These are phyloP conservation scores for Daldinia sp. DNA, from an alignment of 2,329 filamentous ascomycete genomes.

Conservation along the genomic window DNA sequence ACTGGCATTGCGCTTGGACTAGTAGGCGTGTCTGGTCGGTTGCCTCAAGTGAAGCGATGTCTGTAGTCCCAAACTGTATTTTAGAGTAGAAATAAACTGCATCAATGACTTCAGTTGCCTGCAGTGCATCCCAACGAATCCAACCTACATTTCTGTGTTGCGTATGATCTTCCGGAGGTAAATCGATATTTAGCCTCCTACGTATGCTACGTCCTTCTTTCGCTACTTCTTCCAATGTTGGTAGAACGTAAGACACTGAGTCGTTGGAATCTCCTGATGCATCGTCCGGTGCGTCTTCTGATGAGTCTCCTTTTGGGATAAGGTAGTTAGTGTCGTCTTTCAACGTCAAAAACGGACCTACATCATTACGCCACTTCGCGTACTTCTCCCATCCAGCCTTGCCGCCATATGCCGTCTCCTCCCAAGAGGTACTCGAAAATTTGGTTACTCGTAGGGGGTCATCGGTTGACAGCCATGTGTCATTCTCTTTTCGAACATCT, in stretches of 20 bases:
- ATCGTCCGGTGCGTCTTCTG: too few relatives aligned
- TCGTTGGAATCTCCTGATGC: not conserved
- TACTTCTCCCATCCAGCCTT: constrained; percentile 15
- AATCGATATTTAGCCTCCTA: not conserved
- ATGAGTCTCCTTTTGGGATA: not conserved
- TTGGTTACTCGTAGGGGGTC: constrained; percentile 17
- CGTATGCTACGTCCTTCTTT: not conserved
- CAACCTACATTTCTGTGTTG: constrained; percentile 23
- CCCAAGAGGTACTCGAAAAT: constrained; percentile 31
- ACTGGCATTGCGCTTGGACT: not conserved
- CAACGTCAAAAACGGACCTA: constrained; percentile 23
- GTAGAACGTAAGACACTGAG: not conserved
- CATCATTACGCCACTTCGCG: constrained; percentile 16
- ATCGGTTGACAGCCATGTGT: not conserved
- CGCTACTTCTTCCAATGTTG: not conserved
- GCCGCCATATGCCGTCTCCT: constrained; percentile 25
- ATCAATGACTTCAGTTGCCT: not conserved
- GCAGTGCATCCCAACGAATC: constrained; percentile 5
- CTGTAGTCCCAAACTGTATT: not conserved
- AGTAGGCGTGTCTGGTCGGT: constrained; percentile 9
- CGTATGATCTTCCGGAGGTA: constrained; percentile 10
- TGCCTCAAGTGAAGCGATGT: not conserved
- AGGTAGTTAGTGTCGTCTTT: not conserved
- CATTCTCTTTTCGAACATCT: not conserved
- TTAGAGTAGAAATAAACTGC: not conserved